Conservation (phyloP, 2,329 filamentous ascomycete genomes). For the Chaetomium olivaceum region DNA sequence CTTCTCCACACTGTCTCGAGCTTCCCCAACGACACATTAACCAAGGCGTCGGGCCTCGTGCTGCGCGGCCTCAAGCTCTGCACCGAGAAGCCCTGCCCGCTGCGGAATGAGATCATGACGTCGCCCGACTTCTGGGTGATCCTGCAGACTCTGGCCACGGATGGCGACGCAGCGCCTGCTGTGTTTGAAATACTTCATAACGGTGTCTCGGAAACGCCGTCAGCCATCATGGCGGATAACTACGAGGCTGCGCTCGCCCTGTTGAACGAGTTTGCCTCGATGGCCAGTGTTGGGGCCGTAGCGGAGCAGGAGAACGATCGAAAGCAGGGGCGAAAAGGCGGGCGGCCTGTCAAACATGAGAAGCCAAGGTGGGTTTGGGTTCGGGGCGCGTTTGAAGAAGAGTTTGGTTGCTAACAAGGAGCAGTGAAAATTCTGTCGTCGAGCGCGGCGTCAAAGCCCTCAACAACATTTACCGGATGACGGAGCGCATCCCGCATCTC, state of each 20-base stretch:
- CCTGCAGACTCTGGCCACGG: constrained; percentile 70
- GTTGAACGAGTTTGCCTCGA: constrained; percentile 85
- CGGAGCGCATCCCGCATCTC: constrained; percentile 75
- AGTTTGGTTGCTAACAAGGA: constrained; percentile 23
- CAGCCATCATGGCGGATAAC: constrained; percentile 90
- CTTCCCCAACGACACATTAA: constrained; percentile 75
- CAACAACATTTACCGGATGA: constrained; percentile 78
- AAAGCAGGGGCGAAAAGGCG: constrained; percentile 36
- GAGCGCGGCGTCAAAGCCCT: constrained; percentile 78
- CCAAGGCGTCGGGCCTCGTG: constrained; percentile 73
- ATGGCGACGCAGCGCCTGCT: constrained; percentile 68
- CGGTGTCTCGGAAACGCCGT: constrained; percentile 70
- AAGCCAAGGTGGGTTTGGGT: constrained; percentile 53
- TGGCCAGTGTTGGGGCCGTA: constrained; percentile 70
- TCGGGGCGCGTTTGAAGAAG: background rate
- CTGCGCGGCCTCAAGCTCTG: constrained; percentile 78
- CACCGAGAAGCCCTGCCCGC: constrained; percentile 71
- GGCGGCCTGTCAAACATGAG: constrained; percentile 51
- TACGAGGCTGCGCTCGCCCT: constrained; percentile 85
- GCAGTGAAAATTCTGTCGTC: constrained; percentile 70
- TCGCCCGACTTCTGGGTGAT: constrained; percentile 98
- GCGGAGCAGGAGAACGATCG: constrained; percentile 68
- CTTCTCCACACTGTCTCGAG: constrained; percentile 89
- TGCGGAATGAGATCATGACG: constrained; percentile 90
- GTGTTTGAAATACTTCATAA: constrained; percentile 88